Evolutionary conservation across 345 rosid genomes (phyloP).

Genomic region (Noccaea bulbosa): DNA sequence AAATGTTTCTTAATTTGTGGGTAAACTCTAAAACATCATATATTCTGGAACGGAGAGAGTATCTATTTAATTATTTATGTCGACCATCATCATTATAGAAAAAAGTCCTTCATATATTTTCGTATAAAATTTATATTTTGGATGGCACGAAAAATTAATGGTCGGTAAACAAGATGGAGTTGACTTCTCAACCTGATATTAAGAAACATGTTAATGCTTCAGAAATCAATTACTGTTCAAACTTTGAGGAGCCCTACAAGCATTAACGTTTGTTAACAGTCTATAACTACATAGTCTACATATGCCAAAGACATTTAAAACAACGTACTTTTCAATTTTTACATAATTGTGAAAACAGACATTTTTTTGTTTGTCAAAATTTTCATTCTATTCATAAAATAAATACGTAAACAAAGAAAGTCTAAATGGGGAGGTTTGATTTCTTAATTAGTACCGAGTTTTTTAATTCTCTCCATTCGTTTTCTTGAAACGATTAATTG

Average conservation of each 20-base stretch:
- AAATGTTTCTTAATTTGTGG: too few species aligned
- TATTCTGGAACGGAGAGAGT: too few species aligned
- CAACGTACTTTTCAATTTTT: neutral
- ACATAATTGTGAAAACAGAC: neutral
- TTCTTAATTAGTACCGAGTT: neutral
- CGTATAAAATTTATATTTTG: neutral
- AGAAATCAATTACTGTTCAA: neutral
- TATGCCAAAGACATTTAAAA: neutral
- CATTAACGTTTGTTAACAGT: neutral
- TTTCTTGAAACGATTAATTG: constrained; percentile 6
- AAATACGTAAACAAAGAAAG: neutral
- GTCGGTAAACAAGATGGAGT: constrained; percentile 32
- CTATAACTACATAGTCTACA: neutral
- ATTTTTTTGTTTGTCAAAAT: neutral
- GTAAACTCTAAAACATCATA: too few species aligned
- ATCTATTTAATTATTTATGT: constrained; percentile 6
- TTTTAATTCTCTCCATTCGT: neutral
- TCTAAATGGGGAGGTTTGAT: neutral
- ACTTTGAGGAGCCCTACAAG: constrained; percentile 10
- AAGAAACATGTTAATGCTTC: neutral
- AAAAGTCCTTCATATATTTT: neutral
- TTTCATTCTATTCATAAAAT: neutral
- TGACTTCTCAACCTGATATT: constrained; percentile 30
- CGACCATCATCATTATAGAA: constrained; percentile 3
- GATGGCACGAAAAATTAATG: constrained; percentile 7